These are phyloP conservation scores for Basidiobolus heterosporus DNA, from an alignment of 371 early-diverging fungal species.

Conservation along the genomic window DNA sequence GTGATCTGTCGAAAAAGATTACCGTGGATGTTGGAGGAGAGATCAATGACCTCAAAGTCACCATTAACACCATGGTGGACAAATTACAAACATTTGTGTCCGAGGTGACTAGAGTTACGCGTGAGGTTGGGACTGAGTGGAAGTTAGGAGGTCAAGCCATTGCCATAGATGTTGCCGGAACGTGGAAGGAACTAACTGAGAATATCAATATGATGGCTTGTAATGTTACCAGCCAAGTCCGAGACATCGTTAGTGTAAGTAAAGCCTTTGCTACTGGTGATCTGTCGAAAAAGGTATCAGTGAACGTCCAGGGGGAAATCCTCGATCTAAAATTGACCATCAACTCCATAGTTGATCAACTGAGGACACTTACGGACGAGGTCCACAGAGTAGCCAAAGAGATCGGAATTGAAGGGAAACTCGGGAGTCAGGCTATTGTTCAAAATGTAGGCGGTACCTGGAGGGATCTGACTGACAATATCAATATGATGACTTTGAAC, in stretches of 20 bases:
- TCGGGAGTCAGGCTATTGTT: constrained; percentile 26
- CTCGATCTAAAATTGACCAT: constrained; percentile 18
- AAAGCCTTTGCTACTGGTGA: constrained; percentile 40
- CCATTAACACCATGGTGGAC: constrained; percentile 26
- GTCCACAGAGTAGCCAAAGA: constrained; percentile 27
- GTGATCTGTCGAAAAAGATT: constrained; percentile 27
- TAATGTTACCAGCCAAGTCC: constrained; percentile 41
- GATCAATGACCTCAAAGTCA: constrained; percentile 22
- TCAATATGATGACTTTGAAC: constrained; percentile 26
- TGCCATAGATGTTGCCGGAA: constrained; percentile 41
- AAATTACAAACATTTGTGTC: constrained; percentile 23
- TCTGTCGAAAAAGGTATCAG: constrained; percentile 28
- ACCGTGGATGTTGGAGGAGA: constrained; percentile 23
- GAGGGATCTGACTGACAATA: constrained; percentile 31
- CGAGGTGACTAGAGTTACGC: constrained; percentile 42
- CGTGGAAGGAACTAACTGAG: constrained; percentile 53
- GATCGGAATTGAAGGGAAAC: constrained; percentile 27
- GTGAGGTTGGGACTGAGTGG: constrained; percentile 44
- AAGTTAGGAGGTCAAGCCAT: constrained; percentile 39
- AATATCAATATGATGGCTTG: constrained; percentile 47
- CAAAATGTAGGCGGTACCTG: constrained; percentile 31
- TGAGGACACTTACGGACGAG: constrained; percentile 25
- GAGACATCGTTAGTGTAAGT: constrained; percentile 40
- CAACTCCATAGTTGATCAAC: constrained; percentile 29
- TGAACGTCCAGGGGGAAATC: constrained; percentile 18